Evolutionary conservation across 768 basidiomycete genomes (phyloP), one percentile per base, ranked within the genome.

Genomic region (Russula ochroleuca): DNA sequence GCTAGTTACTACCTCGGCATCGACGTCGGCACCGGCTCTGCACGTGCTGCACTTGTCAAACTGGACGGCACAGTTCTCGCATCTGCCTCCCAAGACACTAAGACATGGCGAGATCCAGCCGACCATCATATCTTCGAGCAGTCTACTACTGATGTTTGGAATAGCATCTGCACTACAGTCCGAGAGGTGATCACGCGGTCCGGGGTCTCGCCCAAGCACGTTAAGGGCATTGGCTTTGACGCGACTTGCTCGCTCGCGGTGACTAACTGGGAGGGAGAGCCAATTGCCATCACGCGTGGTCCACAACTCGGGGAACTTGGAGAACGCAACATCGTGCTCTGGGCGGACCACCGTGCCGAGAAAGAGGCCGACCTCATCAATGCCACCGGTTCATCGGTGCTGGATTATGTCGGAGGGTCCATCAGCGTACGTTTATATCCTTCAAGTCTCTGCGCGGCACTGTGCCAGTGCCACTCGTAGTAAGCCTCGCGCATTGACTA

Each of bases 101-200:
- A 78, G 58, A 98, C 94, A 11, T 94, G 84, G 79, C 87, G 96
- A 67, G 90, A 94, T 77, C 78, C 83, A 1, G 72, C 81, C 37
- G 92, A 98, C 80, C 86, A 92, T 72, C 82, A 88, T 61, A 94
- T 98, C 77, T 99, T 97, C 73, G 97, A 99, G 75, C 97, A 99
- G 74, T 96, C 94, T 37, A 93, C 94, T 0, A 76, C 78, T 25
- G 84, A 98, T 70, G 95, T 97, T 75, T 95, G 93, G 95, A 73
- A 76, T 9, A 80, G 82, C 57, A 86, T 93, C 61, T 81, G 82
- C 48, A 75, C 73, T 59, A 83, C 84, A 37, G 79, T 90, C 63
- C 83, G 79, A 69, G 80, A 80, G 5, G 87, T 92, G 57, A 75
- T 98, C 28, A 65, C 78, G 10, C 75, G 80, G 35, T 80, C 88